Evolutionary conservation across 1,284 basidiomycete species (phyloP).

Genomic region (Ceratobasidium sp.): DNA sequence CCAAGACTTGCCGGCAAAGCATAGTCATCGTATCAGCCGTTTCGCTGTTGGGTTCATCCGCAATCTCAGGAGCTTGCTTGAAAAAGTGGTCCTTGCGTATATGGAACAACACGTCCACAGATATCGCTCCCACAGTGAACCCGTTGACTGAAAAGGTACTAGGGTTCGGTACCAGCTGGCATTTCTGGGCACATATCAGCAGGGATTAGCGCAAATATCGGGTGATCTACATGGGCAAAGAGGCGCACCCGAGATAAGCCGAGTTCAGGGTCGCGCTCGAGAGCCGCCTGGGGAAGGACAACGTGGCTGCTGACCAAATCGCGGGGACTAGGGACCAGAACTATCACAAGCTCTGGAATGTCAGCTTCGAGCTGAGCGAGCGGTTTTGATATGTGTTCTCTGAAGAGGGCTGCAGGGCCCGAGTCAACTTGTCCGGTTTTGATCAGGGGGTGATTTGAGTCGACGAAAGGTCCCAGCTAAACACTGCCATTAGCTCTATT

Average conservation of each 20-base stretch:
- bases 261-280: slow-evolving; percentile 50
- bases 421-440: slow-evolving; percentile 75
- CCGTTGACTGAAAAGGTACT: slow-evolving; percentile 86
- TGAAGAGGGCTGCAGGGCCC: slow-evolving; percentile 77
- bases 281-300: slow-evolving; percentile 85
- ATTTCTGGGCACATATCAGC: slow-evolving; percentile 46
- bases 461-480: slow-evolving; percentile 92
- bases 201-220: neutral
- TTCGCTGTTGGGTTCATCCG: slow-evolving; percentile 58
- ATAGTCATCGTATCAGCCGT: slow-evolving; percentile 78
- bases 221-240: neutral
- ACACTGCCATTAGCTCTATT: neutral
- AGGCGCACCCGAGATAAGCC: slow-evolving; percentile 57
- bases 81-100: slow-evolving; percentile 86
- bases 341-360: slow-evolving; percentile 73
- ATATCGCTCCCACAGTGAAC: slow-evolving; percentile 79
- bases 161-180: slow-evolving; percentile 82
- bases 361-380: slow-evolving; percentile 69
- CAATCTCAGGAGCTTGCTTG: slow-evolving; percentile 74
- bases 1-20: slow-evolving; percentile 80
- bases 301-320: slow-evolving; percentile 84
- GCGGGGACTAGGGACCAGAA: slow-evolving; percentile 84
- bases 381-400: slow-evolving; percentile 68
- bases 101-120: slow-evolving; percentile 90
- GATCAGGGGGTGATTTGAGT: slow-evolving; percentile 77